Evolutionary conservation across 2,329 filamentous ascomycete species (phyloP).

Genomic region (Hypoxylon sp.): DNA sequence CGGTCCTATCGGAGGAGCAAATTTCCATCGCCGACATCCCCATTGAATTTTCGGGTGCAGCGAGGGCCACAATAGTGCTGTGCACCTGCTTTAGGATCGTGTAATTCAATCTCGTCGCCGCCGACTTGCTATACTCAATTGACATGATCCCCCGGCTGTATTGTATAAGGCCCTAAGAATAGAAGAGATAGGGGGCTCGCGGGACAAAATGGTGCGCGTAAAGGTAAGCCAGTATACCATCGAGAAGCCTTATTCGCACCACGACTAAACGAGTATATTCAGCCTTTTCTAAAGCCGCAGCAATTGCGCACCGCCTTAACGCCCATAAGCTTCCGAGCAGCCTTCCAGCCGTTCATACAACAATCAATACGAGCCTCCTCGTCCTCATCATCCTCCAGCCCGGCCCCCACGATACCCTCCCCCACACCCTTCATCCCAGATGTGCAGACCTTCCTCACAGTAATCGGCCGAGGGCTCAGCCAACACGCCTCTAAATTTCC

Average conservation of each 20-base stretch:
- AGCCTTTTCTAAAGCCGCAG: conserved; percentile 53
- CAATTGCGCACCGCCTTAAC: conserved; percentile 48
- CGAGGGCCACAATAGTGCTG: conserved; percentile 14
- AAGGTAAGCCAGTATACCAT: conserved; percentile 42
- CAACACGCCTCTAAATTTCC: conserved; percentile 89
- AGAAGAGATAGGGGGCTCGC: not conserved
- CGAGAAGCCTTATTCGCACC: not conserved
- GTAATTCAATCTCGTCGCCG: not conserved
- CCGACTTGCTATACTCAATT: not conserved
- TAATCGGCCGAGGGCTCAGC: conserved; percentile 90
- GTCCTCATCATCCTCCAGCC: conserved; percentile 20
- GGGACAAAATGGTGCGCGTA: conserved; percentile 47
- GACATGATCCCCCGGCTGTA: conserved; percentile 5
- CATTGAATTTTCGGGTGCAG: conserved; percentile 47
- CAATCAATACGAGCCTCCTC: not conserved
- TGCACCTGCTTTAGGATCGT: conserved; percentile 3
- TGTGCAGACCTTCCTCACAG: conserved; percentile 84
- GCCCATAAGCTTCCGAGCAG: conserved; percentile 2
- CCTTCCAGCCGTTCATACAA: conserved; percentile 22
- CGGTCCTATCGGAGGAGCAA: conserved; percentile 47
- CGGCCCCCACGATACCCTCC: conserved; percentile 64
- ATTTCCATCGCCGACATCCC: conserved; percentile 50
- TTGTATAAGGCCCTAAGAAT: not conserved
- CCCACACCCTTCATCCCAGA: conserved; percentile 91
- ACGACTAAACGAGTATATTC: conserved; percentile 5